These are phyloP conservation scores for Juncus effusus DNA, from an alignment of 176 grass and related monocot genomes.

Conservation along the genomic window DNA sequence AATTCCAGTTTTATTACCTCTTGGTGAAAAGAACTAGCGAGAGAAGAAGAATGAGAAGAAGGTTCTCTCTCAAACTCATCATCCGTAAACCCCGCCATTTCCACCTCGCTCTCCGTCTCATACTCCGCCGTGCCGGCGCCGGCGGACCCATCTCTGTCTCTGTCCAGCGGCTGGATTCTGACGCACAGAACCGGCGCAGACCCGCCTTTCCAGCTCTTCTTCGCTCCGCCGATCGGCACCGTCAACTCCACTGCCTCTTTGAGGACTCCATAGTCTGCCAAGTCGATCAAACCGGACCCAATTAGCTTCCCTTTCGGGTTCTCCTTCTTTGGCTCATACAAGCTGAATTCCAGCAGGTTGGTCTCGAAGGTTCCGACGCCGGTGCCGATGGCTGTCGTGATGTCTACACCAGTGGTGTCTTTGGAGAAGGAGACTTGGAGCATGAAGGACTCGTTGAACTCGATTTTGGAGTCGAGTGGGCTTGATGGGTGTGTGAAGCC, in stretches of 20 bases:
- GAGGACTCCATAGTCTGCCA: constrained; percentile 79
- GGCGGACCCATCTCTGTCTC: constrained; percentile 41
- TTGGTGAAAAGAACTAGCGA: constrained; percentile 11
- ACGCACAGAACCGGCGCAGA: constrained; percentile 61
- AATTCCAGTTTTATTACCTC: neutral
- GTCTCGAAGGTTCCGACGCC: constrained; percentile 58
- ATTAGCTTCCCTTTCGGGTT: constrained; percentile 88
- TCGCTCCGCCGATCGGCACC: constrained; percentile 55
- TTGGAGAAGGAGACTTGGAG: constrained; percentile 70
- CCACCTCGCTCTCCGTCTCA: constrained; percentile 72
- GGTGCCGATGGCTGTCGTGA: constrained; percentile 31
- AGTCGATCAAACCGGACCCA: constrained; percentile 63
- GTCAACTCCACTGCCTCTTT: constrained; percentile 51
- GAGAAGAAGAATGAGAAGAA: constrained; percentile 30
- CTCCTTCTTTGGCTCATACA: constrained; percentile 83
- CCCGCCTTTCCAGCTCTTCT: constrained; percentile 70
- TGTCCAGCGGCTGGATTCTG: constrained; percentile 58
- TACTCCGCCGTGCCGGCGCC: constrained; percentile 53
- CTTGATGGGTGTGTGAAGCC: constrained; percentile 56
- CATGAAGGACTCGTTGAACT: constrained; percentile 91
- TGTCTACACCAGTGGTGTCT: constrained; percentile 39
- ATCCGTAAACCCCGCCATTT: constrained; percentile 85
- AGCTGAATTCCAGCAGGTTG: constrained; percentile 85
- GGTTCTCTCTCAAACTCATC: constrained; percentile 54
- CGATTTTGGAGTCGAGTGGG: constrained; percentile 43